Percentiles rank a stretch among this genome's conserved stretches.
Conservation (phyloP, 208 protist genomes). For the Trypanosoma lewisi region DNA sequence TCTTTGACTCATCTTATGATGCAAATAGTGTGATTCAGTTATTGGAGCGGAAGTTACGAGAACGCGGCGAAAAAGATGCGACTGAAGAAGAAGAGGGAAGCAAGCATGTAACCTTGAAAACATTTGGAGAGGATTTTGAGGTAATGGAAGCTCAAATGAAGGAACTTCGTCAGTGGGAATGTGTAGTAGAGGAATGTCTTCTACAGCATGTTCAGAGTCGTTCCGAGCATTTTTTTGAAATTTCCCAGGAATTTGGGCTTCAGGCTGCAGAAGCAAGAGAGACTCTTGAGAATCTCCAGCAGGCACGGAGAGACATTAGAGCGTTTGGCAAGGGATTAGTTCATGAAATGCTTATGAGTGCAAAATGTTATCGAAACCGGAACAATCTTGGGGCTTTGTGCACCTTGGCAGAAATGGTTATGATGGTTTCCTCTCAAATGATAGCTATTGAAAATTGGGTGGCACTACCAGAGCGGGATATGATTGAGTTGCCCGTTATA, state of each 20-base stretch:
- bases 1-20: slow-evolving; percentile 39
- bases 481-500: slow-evolving; percentile 56
- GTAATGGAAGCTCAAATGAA: slow-evolving; percentile 63
- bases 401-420: slow-evolving; percentile 28
- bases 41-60: slow-evolving; percentile 11
- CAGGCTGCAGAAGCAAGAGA: slow-evolving; percentile 51
- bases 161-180: slow-evolving; percentile 71
- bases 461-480: slow-evolving; percentile 79
- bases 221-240: slow-evolving; percentile 82
- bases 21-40: slow-evolving; percentile 9
- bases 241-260: slow-evolving; percentile 57
- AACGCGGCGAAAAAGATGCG: not conserved
- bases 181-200: slow-evolving; percentile 71
- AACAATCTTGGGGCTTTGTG: slow-evolving; percentile 52
- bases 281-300: slow-evolving; percentile 44
- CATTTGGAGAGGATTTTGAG: slow-evolving; percentile 67
- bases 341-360: slow-evolving; percentile 58
- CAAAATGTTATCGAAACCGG: slow-evolving; percentile 57
- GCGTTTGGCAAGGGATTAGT: slow-evolving; percentile 46
- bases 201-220: slow-evolving; percentile 80
- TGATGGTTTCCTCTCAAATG: slow-evolving; percentile 37
- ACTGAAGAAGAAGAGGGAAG: not conserved
- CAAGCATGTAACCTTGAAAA: slow-evolving; percentile 28
- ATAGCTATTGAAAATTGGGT: slow-evolving; percentile 78
- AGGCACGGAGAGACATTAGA: slow-evolving; percentile 39